These are phyloP conservation scores for Hypoxylon sp. DNA, from an alignment of 2,329 filamentous ascomycete species.

Conservation along the genomic window DNA sequence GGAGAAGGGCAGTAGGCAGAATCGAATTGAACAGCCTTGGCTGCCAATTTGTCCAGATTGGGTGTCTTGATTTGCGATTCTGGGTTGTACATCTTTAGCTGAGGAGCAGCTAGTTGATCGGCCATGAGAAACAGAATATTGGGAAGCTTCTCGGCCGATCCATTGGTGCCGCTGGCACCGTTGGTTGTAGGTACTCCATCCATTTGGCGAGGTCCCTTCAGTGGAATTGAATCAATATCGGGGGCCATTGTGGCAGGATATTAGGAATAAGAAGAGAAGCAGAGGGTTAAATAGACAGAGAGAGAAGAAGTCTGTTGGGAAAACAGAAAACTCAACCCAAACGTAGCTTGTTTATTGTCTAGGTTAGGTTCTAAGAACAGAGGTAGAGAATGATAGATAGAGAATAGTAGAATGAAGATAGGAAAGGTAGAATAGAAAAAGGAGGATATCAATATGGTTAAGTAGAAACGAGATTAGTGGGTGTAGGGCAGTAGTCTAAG, in stretches of 20 bases:
- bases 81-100: conserved; percentile 91
- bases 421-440: conserved; percentile 11
- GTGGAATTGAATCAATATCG: conserved; percentile 76
- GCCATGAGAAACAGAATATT: conserved; percentile 97
- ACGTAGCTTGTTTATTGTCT: no score
- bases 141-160: conserved; percentile 58
- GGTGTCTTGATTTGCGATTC: conserved; percentile 91
- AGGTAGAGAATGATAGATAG: conserved; percentile 2
- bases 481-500: conserved; percentile 17
- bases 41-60: conserved; percentile 83
- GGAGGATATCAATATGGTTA: conserved; percentile 25
- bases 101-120: conserved; percentile 89
- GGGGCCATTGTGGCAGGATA: conserved; percentile 64
- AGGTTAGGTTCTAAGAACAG: neutral
- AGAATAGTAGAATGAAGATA: conserved; percentile 12
- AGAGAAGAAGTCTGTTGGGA: no score
- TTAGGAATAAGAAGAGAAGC: no score
- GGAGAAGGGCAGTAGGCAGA: conserved; percentile 95
- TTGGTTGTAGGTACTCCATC: conserved; percentile 37
- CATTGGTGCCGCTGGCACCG: conserved; percentile 35
- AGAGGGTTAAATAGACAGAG: no score
- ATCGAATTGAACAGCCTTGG: conserved; percentile 86
- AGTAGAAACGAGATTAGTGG: conserved; percentile 15
- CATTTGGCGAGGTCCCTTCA: conserved; percentile 53
- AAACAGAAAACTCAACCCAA: no score